Evolutionary conservation across 352 stramenopile species (phyloP).

Genomic region (Globisporangium sylvaticum): DNA sequence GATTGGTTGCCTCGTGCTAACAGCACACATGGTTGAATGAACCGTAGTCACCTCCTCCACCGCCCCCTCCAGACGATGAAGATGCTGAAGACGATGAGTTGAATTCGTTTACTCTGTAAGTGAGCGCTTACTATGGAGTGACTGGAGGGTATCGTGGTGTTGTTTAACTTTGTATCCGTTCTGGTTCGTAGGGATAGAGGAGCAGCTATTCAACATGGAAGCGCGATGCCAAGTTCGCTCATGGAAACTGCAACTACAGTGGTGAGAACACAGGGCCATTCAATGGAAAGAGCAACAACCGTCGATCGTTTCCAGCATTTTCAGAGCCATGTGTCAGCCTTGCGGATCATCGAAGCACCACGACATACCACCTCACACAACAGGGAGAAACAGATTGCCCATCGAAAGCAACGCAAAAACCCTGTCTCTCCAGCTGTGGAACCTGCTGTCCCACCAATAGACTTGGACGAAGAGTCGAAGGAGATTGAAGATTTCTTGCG

Average conservation of each 20-base stretch:
- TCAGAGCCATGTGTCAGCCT: constrained; percentile 28
- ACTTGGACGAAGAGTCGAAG: constrained; percentile 42
- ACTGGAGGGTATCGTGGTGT: not conserved
- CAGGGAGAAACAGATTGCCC: not conserved
- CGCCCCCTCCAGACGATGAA: constrained; percentile 44
- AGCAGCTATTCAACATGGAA: not conserved
- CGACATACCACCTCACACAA: constrained; percentile 1
- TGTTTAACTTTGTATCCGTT: no score
- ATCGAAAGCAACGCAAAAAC: constrained; percentile 3
- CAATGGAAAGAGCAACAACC: not conserved
- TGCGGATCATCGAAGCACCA: constrained; percentile 24
- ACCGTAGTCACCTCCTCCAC: constrained; percentile 38
- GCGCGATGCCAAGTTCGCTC: not conserved
- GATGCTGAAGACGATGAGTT: constrained; percentile 24
- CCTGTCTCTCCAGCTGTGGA: constrained; percentile 12
- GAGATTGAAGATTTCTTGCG: constrained; percentile 57
- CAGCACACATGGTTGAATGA: not conserved
- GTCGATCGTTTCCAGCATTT: constrained; percentile 33
- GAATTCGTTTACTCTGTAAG: constrained; percentile 24
- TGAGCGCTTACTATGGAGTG: not conserved
- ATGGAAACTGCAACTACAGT: not conserved
- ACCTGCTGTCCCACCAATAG: constrained; percentile 22
- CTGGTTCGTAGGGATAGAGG: not conserved
- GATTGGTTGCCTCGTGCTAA: not conserved
- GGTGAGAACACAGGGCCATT: not conserved